A percentile compares a stretch with the other conserved stretches of the same genome.
Conservation (phyloP, 176 grass and related monocot species). For the Guadua angustifolia region DNA sequence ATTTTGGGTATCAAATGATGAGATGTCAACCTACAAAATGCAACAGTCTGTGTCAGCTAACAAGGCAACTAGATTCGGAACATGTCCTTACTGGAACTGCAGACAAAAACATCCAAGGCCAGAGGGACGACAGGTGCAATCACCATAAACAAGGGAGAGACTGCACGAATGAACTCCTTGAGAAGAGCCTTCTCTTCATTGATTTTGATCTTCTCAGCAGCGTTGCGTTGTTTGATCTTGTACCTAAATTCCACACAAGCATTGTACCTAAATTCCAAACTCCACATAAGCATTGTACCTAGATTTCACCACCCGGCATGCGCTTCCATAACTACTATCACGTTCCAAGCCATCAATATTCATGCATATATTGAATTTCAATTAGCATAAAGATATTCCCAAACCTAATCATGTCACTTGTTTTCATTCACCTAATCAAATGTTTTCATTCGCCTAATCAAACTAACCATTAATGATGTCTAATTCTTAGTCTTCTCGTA, state of each 20-base stretch:
- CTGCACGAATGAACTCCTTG: no score
- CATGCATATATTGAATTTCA: background rate
- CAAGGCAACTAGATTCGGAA: no score
- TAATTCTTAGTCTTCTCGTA: background rate
- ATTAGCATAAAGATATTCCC: background rate
- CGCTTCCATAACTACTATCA: background rate
- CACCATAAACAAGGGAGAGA: no score
- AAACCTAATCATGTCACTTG: slow-evolving; percentile 8
- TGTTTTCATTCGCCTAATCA: no score
- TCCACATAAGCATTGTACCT: background rate
- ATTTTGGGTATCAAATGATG: no score
- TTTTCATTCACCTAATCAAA: background rate
- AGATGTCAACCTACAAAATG: no score
- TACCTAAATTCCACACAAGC: no score
- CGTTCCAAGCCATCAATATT: background rate
- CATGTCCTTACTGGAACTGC: no score
- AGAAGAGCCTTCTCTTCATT: slow-evolving; percentile 78
- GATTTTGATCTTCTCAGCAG: slow-evolving; percentile 73
- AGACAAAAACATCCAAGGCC: no score
- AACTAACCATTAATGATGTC: background rate
- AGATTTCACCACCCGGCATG: slow-evolving; percentile 17
- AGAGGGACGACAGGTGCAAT: no score
- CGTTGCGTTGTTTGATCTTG: slow-evolving; percentile 51
- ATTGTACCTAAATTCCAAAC: background rate
- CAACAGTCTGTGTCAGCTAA: no score